A percentile compares a stretch with the other conserved stretches of the same genome.
Conservation (phyloP, 768 basidiomycete species). For the Hypholoma sublateritium region DNA sequence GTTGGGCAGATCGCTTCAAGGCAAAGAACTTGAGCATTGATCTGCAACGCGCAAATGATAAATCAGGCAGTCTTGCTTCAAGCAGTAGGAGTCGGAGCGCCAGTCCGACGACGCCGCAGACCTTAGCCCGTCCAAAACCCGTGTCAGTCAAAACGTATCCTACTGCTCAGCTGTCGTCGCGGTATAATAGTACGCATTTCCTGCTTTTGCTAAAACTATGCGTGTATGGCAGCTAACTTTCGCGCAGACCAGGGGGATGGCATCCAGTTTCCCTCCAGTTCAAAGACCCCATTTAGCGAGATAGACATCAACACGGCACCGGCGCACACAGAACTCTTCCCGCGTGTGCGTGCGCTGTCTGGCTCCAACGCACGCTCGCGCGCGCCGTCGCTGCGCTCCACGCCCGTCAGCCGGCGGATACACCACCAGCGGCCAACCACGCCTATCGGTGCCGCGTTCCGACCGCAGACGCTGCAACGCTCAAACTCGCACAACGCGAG, state of each 20-base stretch:
- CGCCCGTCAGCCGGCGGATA: constrained; percentile 12
- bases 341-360: constrained; percentile 14
- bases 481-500: constrained; percentile 41
- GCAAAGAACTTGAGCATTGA: constrained; percentile 18
- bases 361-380: constrained; percentile 24
- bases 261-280: constrained; percentile 9
- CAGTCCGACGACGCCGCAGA: constrained; percentile 24
- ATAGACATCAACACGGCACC: constrained; percentile 22
- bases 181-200: constrained; percentile 4
- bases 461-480: constrained; percentile 37
- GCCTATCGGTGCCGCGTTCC: constrained; percentile 26
- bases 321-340: constrained; percentile 12
- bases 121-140: constrained; percentile 7
- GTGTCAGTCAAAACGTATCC: constrained; percentile 13
- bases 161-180: constrained; percentile 4
- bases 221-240: background rate
- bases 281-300: constrained; percentile 16
- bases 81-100: constrained; percentile 19
- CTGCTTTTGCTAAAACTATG: background rate
- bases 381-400: constrained; percentile 22
- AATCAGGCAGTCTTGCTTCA: constrained; percentile 1
- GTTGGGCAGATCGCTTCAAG: constrained; percentile 43
- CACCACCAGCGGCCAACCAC: constrained; percentile 25
- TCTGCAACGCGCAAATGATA: constrained; percentile 11
- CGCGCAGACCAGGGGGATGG: constrained; percentile 6